Conservation (phyloP, 106 monocot species). For the Phalaenopsis aphrodite region DNA sequence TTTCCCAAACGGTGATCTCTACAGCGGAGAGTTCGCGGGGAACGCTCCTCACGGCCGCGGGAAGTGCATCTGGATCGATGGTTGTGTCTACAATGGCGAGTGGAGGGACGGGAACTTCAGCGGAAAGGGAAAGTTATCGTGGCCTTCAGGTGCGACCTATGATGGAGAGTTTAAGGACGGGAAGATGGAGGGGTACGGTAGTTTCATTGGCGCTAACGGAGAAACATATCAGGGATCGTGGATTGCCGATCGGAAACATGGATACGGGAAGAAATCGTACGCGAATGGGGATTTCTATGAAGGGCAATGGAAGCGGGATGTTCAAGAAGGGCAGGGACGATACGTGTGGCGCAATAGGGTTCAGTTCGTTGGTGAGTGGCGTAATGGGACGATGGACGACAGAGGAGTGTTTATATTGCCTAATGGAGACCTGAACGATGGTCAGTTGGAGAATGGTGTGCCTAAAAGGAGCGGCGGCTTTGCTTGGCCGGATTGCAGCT, state of each 20-base stretch:
- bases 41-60: slow-evolving; percentile 45
- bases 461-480: slow-evolving; percentile 61
- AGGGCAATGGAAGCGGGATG: slow-evolving; percentile 46
- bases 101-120: slow-evolving; percentile 50
- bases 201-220: slow-evolving; percentile 52
- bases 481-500: slow-evolving; percentile 63
- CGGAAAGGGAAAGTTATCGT: slow-evolving; percentile 62
- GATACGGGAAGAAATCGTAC: slow-evolving; percentile 53
- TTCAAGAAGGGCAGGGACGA: slow-evolving; percentile 60
- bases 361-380: slow-evolving; percentile 74
- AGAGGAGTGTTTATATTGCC: slow-evolving; percentile 57
- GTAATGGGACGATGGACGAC: slow-evolving; percentile 46
- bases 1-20: slow-evolving; percentile 50
- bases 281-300: slow-evolving; percentile 66
- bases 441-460: slow-evolving; percentile 58
- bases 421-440: slow-evolving; percentile 58
- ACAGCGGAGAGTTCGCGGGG: slow-evolving; percentile 34
- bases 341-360: slow-evolving; percentile 65
- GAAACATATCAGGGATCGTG: slow-evolving; percentile 52
- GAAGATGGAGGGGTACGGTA: slow-evolving; percentile 51
- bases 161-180: slow-evolving; percentile 53
- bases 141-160: slow-evolving; percentile 72
- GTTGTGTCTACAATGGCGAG: slow-evolving; percentile 64
- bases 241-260: slow-evolving; percentile 50
- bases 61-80: slow-evolving; percentile 64